These are phyloP conservation scores for Pseudoturritis turrita DNA, from an alignment of 345 rosid species.

Conservation along the genomic window DNA sequence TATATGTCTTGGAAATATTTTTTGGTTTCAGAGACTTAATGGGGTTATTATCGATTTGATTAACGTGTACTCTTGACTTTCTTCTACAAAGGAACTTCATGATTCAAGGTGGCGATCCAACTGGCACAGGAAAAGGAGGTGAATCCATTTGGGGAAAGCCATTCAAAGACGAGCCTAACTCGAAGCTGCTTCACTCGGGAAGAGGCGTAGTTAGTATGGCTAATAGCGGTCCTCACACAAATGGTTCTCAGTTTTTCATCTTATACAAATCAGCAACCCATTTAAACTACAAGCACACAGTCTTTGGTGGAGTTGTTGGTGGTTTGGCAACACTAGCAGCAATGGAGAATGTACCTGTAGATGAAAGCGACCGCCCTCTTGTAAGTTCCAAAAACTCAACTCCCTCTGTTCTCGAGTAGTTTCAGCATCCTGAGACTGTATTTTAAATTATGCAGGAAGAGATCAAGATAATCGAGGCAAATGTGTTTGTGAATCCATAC, in stretches of 20 bases:
- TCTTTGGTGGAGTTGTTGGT: constrained; percentile 92
- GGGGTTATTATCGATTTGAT: background rate
- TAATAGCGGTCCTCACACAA: constrained; percentile 94
- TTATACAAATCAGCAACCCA: constrained; percentile 96
- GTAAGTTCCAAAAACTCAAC: constrained; percentile 38
- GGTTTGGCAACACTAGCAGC: constrained; percentile 74
- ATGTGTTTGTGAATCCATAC: constrained; percentile 85
- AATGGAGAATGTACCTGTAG: constrained; percentile 91
- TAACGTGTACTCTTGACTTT: background rate
- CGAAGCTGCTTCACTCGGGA: constrained; percentile 89
- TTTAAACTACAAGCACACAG: constrained; percentile 91
- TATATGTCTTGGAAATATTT: background rate
- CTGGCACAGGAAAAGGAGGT: constrained; percentile 87
- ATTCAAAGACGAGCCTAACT: constrained; percentile 86
- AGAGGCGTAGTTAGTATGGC: constrained; percentile 98
- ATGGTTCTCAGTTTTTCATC: constrained; percentile 97
- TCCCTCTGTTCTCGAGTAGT: background rate
- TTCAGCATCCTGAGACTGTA: constrained; percentile 1
- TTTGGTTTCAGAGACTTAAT: background rate
- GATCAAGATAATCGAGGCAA: constrained; percentile 68
- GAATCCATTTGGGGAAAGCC: constrained; percentile 97
- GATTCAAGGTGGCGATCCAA: constrained; percentile 99
- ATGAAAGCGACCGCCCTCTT: constrained; percentile 74
- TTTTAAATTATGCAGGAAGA: constrained; percentile 59
- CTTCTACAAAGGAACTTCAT: constrained; percentile 63